Evolutionary conservation across 441 rosid genomes (phyloP).

Genomic region (Jatropha podagrica): DNA sequence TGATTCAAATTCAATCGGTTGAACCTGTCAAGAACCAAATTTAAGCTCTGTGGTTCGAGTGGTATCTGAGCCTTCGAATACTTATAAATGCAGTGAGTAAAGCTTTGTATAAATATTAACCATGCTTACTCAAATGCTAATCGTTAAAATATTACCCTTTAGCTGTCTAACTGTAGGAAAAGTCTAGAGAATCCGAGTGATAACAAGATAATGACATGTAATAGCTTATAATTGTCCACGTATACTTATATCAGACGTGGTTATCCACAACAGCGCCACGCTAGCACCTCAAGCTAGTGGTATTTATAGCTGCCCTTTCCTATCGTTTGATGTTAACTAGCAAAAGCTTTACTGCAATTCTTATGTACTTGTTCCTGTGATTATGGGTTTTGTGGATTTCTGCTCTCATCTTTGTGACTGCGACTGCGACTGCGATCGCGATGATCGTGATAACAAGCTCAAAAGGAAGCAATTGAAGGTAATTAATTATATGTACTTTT

Average conservation of each 20-base stretch:
- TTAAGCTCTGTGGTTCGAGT: too few species aligned
- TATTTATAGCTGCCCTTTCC: too few species aligned
- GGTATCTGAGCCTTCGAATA: too few species aligned
- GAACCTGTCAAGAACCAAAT: too few species aligned
- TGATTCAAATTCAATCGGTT: too few species aligned
- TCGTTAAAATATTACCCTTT: too few species aligned
- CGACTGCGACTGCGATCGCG: constrained; percentile 8
- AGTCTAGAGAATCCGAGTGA: not conserved
- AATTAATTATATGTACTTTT: constrained; percentile 15
- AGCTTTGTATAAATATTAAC: too few species aligned
- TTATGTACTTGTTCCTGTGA: not conserved
- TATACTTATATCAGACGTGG: not conserved
- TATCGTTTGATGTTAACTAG: not conserved
- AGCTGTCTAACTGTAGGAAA: not conserved
- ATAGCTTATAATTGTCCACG: not conserved
- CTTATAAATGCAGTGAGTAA: too few species aligned
- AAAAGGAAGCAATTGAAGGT: constrained; percentile 71
- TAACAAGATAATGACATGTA: not conserved
- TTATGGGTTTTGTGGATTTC: constrained; percentile 29
- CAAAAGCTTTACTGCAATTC: not conserved
- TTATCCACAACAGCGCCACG: not conserved
- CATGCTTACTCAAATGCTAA: too few species aligned
- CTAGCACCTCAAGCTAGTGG: not conserved
- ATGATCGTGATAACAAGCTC: constrained; percentile 22
- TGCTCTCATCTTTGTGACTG: constrained; percentile 29